Base-by-base conservation (phyloP, 495 filamentous ascomycete species). In the Usnea hakonensis region DNA sequence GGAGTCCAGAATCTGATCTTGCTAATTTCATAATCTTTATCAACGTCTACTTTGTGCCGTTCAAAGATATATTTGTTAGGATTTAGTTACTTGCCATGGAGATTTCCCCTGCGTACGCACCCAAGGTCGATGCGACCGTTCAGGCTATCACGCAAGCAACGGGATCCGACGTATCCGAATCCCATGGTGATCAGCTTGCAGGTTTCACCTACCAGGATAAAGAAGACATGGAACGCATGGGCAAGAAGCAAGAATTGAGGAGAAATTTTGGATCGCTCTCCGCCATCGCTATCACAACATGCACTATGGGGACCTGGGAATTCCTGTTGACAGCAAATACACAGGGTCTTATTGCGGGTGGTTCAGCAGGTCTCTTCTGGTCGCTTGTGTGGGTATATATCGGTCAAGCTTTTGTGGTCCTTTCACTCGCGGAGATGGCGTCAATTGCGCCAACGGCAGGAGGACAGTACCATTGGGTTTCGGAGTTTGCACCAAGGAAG, bases 151-250 rank as follows among this genome's bases (percentile, higher is more conserved):
- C 40, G 17, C 40, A 16, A 4, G 21, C 9, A 5, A n/a, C 40
- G 5, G 40, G 2, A 43, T 43, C 3, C 40, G 40, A 43, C 21
- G 40, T 3, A 3, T 43, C 19, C 40, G n/a, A 19, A 43, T n/a
- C 40, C 21, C 17, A 5, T 14, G 3, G 17, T 8, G 40, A 21
- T 19, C 40, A 43, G 40, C 5, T 5, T 9, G 17, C 2, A n/a
- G 19, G 40, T 5, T n/a, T 43, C 19, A 43, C 40, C 3, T 2
- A 43, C 19, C 54, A 56, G 36, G 70, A 74, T 63, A 61, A 68
- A 41, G 64, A 55, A 57, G 72, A 75, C 56, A 75, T 75, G 73
- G 61, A 62, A 19, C 66, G 72, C 21, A 72, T 75, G 71, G 73
- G 72, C 19, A 74, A 70, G 52, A 55, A 54, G 13, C 72, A 73